A percentile compares a stretch with the other conserved stretches of the same genome.
Evolutionary conservation across 768 basidiomycete species (phyloP).

Genomic region (Galerina sulciceps): DNA sequence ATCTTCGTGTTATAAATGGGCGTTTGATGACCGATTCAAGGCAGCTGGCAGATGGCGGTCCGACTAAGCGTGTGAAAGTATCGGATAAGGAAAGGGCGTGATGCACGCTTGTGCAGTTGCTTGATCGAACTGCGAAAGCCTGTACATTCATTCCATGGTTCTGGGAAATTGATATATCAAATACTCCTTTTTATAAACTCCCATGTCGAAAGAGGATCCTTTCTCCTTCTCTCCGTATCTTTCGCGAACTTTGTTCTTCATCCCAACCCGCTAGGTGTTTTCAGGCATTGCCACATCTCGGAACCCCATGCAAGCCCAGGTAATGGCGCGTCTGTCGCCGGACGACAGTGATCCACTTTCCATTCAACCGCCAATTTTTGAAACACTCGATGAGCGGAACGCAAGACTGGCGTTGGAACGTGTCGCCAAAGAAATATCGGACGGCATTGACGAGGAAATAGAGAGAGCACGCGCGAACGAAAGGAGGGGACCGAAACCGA

Average conservation of each 20-base stretch:
- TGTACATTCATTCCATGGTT: neutral
- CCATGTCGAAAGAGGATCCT: conserved; percentile 15
- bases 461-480: conserved; percentile 52
- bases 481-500: conserved; percentile 48
- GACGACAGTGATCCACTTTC: conserved; percentile 24
- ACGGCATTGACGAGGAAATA: conserved; percentile 67
- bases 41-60: no score
- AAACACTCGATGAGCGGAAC: conserved; percentile 49
- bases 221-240: conserved; percentile 2
- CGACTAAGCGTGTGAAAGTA: neutral
- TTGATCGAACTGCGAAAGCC: neutral
- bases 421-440: conserved; percentile 58
- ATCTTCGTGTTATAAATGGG: no score
- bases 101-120: neutral
- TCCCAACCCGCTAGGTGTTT: neutral
- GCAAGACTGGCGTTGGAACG: conserved; percentile 50
- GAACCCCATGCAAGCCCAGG: conserved; percentile 10
- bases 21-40: no score
- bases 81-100: no score
- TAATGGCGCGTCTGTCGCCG: conserved; percentile 12
- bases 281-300: neutral
- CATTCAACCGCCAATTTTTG: conserved; percentile 56
- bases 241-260: neutral
- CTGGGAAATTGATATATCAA: conserved; percentile 15
- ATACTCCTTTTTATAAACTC: conserved; percentile 16